phyloP scores from a whole-genome alignment of 257 asterid species.

The Gardenia jasminoides region DNA sequence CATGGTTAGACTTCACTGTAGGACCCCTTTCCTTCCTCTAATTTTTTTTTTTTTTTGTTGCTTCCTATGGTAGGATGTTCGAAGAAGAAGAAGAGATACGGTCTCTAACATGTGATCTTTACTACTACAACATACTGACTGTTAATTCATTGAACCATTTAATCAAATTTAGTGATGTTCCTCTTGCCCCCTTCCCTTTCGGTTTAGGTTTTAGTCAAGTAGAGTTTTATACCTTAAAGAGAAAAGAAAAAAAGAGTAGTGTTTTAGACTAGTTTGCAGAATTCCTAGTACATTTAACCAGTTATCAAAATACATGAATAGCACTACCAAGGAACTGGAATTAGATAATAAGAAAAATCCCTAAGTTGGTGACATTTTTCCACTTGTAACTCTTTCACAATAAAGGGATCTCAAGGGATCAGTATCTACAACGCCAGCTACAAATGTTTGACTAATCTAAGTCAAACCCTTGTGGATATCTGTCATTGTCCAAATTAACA shows the following conservation, averaged over 20 bases:
- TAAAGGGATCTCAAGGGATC: background rate
- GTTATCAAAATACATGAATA: background rate
- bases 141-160: background rate
- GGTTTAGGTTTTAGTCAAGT: too few relatives aligned
- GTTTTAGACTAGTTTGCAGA: background rate
- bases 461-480: background rate
- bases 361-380: background rate
- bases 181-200: too few relatives aligned
- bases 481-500: background rate
- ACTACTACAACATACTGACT: background rate
- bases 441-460: conserved; percentile 4
- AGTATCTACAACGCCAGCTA: background rate
- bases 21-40: too few relatives aligned
- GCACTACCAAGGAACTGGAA: background rate
- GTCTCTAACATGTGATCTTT: background rate
- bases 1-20: too few relatives aligned
- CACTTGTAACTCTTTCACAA: background rate
- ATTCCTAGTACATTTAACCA: background rate
- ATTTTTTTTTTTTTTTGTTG: too few relatives aligned
- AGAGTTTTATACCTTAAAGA: too few relatives aligned
- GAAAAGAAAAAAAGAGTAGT: too few relatives aligned
- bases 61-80: background rate
- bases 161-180: too few relatives aligned
- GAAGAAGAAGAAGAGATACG: too few relatives aligned
- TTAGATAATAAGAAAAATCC: background rate